A percentile compares a stretch with the other conserved stretches of the same genome.
Evolutionary conservation across 2,329 filamentous ascomycete species (phyloP).

Genomic region (Cladosporium oxysporum): DNA sequence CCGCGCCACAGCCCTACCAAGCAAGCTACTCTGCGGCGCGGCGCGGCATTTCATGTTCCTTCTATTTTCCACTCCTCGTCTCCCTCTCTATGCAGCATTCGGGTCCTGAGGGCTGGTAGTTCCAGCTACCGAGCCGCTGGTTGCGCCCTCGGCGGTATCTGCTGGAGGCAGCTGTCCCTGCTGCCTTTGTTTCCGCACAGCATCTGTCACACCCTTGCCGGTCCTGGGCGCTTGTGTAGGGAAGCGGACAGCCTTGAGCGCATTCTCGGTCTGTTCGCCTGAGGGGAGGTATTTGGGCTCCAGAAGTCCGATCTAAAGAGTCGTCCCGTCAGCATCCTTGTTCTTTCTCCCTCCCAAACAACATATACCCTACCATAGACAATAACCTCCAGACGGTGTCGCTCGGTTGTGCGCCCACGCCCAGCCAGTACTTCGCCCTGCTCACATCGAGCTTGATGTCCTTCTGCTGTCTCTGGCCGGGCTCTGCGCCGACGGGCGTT

Average conservation of each 20-base stretch:
- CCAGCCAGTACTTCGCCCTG: slow-evolving; percentile 91
- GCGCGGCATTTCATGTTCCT: slow-evolving; percentile 6
- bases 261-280: slow-evolving; percentile 36
- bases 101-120: slow-evolving; percentile 30
- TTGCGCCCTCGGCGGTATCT: slow-evolving; percentile 18
- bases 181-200: not conserved
- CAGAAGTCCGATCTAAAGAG: slow-evolving; percentile 43
- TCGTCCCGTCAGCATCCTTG: slow-evolving; percentile 14
- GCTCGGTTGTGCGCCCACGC: slow-evolving; percentile 92
- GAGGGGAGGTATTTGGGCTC: slow-evolving; percentile 42
- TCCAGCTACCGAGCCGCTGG: slow-evolving; percentile 23
- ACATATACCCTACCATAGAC: slow-evolving; percentile 62
- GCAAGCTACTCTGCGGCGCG: slow-evolving; percentile 4
- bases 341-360: not conserved
- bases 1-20: not conserved
- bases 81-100: slow-evolving; percentile 55
- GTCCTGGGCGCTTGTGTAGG: slow-evolving; percentile 30
- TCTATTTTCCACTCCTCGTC: not conserved
- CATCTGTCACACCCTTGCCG: slow-evolving; percentile 15
- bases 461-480: slow-evolving; percentile 74
- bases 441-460: slow-evolving; percentile 83
- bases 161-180: slow-evolving; percentile 12
- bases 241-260: slow-evolving; percentile 34
- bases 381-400: slow-evolving; percentile 86
- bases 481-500: slow-evolving; percentile 51